phyloP scores from a whole-genome alignment of 73 alveolate genomes.

The Tetrahymena malaccensis region DNA sequence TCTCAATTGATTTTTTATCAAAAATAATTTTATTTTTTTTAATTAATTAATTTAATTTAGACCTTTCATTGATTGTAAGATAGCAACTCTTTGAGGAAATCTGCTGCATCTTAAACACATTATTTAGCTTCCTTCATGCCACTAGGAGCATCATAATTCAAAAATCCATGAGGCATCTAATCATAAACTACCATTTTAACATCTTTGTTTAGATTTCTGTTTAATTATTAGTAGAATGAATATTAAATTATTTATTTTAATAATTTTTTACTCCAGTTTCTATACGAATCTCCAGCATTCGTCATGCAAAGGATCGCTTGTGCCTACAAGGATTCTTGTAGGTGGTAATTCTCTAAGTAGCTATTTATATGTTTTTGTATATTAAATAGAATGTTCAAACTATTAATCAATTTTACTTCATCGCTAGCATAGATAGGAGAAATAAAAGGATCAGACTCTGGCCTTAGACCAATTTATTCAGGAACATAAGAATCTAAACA shows the following conservation, averaged over 20 bases:
- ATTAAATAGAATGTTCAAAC: neutral
- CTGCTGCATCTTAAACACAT: slow-evolving; percentile 15
- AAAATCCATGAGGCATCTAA: slow-evolving; percentile 43
- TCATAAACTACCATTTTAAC: slow-evolving; percentile 18
- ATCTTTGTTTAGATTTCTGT: neutral
- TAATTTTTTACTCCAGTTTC: neutral
- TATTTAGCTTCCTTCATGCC: slow-evolving; percentile 36
- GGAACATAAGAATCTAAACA: slow-evolving; percentile 64
- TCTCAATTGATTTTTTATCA: no score
- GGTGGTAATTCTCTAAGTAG: slow-evolving; percentile 43
- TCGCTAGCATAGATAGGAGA: slow-evolving; percentile 61
- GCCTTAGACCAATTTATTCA: slow-evolving; percentile 2
- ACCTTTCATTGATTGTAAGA: neutral
- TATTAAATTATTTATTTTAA: no score
- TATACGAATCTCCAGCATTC: slow-evolving; percentile 54
- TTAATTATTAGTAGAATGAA: no score
- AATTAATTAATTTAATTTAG: neutral
- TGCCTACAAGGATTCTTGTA: slow-evolving; percentile 51
- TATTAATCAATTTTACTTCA: neutral
- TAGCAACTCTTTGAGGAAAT: neutral
- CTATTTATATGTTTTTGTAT: neutral
- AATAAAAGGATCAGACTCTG: slow-evolving; percentile 45
- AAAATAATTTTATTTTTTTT: neutral
- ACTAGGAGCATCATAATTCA: slow-evolving; percentile 17
- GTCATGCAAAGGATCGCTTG: slow-evolving; percentile 71